Conservation (phyloP, 805 yeast genomes). For the Candida broadrunensis region DNA sequence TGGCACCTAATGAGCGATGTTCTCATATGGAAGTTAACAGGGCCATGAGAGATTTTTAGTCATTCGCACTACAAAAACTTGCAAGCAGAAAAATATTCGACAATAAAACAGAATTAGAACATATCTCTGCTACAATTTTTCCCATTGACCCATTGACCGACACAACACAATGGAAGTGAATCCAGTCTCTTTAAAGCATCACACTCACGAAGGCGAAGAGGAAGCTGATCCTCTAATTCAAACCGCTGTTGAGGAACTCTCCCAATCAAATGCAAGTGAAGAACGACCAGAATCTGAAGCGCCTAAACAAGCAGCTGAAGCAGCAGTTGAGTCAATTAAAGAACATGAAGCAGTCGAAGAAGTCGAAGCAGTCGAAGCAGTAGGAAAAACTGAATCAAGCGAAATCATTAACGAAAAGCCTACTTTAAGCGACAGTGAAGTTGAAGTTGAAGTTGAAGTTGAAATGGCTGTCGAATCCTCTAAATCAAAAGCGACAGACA, state of each 20-base stretch:
- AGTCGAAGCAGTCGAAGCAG: neutral
- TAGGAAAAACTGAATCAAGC: neutral
- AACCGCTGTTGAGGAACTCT: neutral
- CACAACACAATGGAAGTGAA: constrained; percentile 8
- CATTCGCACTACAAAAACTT: too few relatives aligned
- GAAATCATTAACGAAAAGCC: neutral
- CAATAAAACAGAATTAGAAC: too few relatives aligned
- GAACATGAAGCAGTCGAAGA: neutral
- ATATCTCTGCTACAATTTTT: too few relatives aligned
- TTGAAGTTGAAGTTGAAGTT: neutral
- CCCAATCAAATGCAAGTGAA: neutral
- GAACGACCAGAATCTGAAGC: neutral
- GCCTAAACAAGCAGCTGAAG: neutral
- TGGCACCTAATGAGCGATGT: too few relatives aligned
- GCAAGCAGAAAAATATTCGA: too few relatives aligned
- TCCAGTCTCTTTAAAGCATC: constrained; percentile 2
- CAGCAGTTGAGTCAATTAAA: neutral
- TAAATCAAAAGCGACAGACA: neutral
- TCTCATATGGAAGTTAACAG: too few relatives aligned
- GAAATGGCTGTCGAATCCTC: neutral
- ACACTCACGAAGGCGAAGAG: too few relatives aligned
- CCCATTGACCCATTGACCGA: too few relatives aligned
- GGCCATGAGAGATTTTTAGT: too few relatives aligned
- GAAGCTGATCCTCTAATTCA: too few relatives aligned
- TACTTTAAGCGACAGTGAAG: neutral